Evolutionary conservation across 768 basidiomycete species (phyloP), one percentile per base, ranked within the genome.

Genomic region (Agrocybe praecox): DNA sequence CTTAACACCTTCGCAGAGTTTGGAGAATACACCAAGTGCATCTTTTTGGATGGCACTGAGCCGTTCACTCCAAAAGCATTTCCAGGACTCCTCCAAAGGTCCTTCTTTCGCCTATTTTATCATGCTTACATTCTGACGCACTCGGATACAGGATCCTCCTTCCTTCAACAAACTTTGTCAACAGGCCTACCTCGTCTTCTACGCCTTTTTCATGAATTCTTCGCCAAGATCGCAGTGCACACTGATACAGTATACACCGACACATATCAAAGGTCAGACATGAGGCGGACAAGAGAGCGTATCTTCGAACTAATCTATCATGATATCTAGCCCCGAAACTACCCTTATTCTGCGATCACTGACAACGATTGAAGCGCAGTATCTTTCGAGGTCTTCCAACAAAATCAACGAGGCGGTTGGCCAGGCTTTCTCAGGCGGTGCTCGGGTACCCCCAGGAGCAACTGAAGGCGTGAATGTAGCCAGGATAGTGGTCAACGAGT

Each of bases 121-220:
- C 34, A 18, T 7, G 33, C 8, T 21, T 32, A 15, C 32, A 46
- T 34, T 48, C 33, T 3, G 49, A 26, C 19, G 42, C 49, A 17
- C 51, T n/a, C 43, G 40, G 49, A 23, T 40, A n/a, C 59, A 97
- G 94, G 81, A 17, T 98, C 96, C 0, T 82, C 85, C 0, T 98
- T 98, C 71, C 72, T 98, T 11, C 95, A 98, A 63, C 94, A 96
- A 64, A 92, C 92, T 4, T 75, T 99, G 40, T 87, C 88, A 62
- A 77, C 85, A 2, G 90, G 92, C 17, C 98, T 98, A 72, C 94
- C 96, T 2, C 84, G 85, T 48, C 77, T 99, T 2, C 70, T 99
- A 9, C 84, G 97, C 10, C 80, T 98, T 2, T 96, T 99, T 73
- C 97, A 99, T 53, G 94, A 95, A 40, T 97, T 99, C 74, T 99